Evolutionary conservation across 2,329 filamentous ascomycete genomes (phyloP).

Genomic region (Fusarium goolgardi): DNA sequence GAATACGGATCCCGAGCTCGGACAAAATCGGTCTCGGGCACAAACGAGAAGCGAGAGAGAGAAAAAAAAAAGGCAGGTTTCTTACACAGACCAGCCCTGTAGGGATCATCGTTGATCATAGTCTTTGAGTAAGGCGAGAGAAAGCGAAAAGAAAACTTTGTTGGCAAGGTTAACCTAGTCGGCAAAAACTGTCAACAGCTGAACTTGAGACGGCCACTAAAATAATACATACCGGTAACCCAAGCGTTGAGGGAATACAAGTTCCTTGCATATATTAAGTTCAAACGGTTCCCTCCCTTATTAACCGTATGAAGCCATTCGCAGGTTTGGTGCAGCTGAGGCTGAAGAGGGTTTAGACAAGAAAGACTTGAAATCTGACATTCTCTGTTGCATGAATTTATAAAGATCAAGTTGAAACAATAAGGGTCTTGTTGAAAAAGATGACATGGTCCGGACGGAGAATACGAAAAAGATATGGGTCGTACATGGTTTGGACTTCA

Average conservation of each 20-base stretch:
- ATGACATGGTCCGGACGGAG: neutral
- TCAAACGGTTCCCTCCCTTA: neutral
- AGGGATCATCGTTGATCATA: slow-evolving; percentile 21
- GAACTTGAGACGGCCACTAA: slow-evolving; percentile 19
- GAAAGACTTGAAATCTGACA: neutral
- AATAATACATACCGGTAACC: neutral
- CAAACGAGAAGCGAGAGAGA: neutral
- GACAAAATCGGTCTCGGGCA: slow-evolving; percentile 6
- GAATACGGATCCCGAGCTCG: slow-evolving; percentile 24
- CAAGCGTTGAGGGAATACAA: neutral
- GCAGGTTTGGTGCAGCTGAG: too few relatives aligned
- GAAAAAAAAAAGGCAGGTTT: slow-evolving; percentile 3
- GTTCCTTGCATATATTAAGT: neutral
- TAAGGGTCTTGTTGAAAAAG: neutral
- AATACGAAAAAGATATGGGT: neutral
- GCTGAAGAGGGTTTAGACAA: neutral
- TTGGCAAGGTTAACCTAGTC: slow-evolving; percentile 23
- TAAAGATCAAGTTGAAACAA: neutral
- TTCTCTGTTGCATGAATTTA: neutral
- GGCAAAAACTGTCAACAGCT: slow-evolving; percentile 12
- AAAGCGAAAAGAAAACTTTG: neutral
- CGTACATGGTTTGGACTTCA: neutral
- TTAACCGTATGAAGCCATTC: neutral
- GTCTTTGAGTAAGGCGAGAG: slow-evolving; percentile 2
- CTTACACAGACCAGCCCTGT: slow-evolving; percentile 5